phyloP scores from a whole-genome alignment of 176 grass and related monocot species.

The Oryza rufipogon region DNA sequence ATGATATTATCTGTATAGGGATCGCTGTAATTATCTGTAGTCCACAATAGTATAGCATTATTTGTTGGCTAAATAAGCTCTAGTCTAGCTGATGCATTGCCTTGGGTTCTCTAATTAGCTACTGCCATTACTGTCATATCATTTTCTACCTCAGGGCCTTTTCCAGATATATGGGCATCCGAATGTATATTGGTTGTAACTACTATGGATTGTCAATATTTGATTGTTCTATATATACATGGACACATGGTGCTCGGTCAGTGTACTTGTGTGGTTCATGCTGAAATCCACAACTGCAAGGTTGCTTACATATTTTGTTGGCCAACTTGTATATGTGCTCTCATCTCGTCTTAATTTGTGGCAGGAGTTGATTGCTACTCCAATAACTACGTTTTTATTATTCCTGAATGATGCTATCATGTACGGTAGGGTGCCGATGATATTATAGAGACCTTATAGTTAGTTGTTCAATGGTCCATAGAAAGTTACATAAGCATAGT shows the following conservation, averaged over 20 bases:
- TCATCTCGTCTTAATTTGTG: background rate
- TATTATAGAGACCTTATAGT: background rate
- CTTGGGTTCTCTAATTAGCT: slow-evolving; percentile 10
- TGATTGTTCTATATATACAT: slow-evolving; percentile 17
- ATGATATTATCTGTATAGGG: slow-evolving; percentile 44
- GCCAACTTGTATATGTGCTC: background rate
- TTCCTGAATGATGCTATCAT: too few species aligned
- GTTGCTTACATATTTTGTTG: background rate
- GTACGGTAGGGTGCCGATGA: too few species aligned
- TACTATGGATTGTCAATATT: slow-evolving; percentile 25
- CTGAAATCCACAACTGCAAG: background rate
- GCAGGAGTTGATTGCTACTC: too few species aligned
- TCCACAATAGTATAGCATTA: slow-evolving; percentile 47
- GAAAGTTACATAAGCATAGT: background rate
- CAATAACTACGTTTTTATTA: background rate
- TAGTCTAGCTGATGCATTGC: slow-evolving; percentile 19
- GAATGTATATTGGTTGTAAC: slow-evolving; percentile 33
- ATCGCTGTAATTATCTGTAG: slow-evolving; percentile 69
- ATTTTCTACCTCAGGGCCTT: background rate
- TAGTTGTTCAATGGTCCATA: background rate
- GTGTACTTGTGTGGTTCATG: background rate
- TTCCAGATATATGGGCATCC: background rate
- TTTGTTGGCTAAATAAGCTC: slow-evolving; percentile 28
- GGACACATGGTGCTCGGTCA: background rate
- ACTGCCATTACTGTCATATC: background rate